These are phyloP conservation scores for Pleurotus platypus DNA, from an alignment of 768 basidiomycete species.

Conservation along the genomic window DNA sequence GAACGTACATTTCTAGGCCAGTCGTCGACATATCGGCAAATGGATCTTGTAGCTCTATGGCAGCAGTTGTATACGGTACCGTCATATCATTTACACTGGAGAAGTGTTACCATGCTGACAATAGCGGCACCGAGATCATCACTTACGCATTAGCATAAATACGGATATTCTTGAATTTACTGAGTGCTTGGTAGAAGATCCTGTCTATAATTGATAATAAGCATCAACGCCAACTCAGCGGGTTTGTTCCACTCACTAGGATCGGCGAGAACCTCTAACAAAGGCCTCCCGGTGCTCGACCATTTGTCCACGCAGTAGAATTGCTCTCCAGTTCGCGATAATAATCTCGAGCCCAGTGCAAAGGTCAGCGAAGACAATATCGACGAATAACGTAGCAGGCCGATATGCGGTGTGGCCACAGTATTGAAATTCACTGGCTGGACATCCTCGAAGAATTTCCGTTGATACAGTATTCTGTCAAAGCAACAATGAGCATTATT, in stretches of 20 bases:
- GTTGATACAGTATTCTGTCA: slow-evolving; percentile 57
- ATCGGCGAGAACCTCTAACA: slow-evolving; percentile 80
- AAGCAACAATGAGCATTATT: background rate
- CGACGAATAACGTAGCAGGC: slow-evolving; percentile 62
- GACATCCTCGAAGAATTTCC: slow-evolving; percentile 68
- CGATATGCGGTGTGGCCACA: slow-evolving; percentile 80
- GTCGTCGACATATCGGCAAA: slow-evolving; percentile 53
- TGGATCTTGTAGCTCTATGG: slow-evolving; percentile 65
- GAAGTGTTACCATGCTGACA: background rate
- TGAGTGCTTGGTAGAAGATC: slow-evolving; percentile 72
- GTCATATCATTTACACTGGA: slow-evolving; percentile 68
- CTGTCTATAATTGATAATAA: slow-evolving; percentile 37
- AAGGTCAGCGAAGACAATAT: slow-evolving; percentile 50
- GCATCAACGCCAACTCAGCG: too few species aligned
- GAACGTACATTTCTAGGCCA: slow-evolving; percentile 59
- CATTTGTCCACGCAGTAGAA: slow-evolving; percentile 75
- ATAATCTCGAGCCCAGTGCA: slow-evolving; percentile 60
- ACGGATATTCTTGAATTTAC: slow-evolving; percentile 60
- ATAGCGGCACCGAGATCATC: background rate
- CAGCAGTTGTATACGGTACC: slow-evolving; percentile 80
- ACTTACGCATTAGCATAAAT: slow-evolving; percentile 82
- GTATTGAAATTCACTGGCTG: slow-evolving; percentile 80
- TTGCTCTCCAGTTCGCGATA: slow-evolving; percentile 80
- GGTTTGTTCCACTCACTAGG: slow-evolving; percentile 42
- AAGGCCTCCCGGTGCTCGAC: slow-evolving; percentile 59